phyloP scores from a whole-genome alignment of 768 basidiomycete genomes.

The Coprinopsis sp. region DNA sequence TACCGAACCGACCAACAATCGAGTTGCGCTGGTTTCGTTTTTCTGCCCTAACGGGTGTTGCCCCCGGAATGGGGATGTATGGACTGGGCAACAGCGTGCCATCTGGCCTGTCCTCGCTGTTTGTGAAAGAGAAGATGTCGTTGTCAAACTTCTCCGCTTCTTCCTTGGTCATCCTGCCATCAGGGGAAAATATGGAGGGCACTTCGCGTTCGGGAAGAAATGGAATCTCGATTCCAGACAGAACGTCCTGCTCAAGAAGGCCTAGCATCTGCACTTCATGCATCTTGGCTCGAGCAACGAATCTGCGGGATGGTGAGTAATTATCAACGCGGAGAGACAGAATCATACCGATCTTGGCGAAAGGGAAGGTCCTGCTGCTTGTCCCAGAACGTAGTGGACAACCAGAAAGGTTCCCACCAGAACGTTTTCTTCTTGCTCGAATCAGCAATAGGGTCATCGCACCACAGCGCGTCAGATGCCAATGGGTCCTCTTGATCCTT shows the following conservation, averaged over 20 bases:
- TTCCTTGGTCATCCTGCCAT: conserved; percentile 36
- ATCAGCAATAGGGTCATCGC: conserved; percentile 48
- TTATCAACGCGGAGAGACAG: neutral
- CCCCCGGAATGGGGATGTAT: conserved; percentile 34
- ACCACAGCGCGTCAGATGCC: conserved; percentile 69
- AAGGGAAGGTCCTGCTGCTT: conserved; percentile 83
- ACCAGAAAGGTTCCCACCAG: conserved; percentile 92
- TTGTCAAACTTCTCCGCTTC: conserved; percentile 75
- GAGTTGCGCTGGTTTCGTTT: conserved; percentile 53
- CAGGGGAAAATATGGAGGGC: conserved; percentile 27
- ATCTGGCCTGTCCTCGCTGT: too few species aligned
- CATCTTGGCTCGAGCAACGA: conserved; percentile 94
- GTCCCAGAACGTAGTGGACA: conserved; percentile 81
- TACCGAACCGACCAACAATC: conserved; percentile 43
- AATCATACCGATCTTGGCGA: conserved; percentile 62
- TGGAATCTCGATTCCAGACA: conserved; percentile 85
- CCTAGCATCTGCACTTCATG: conserved; percentile 96
- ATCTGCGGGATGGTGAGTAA: conserved; percentile 42
- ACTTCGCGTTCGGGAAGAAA: conserved; percentile 50
- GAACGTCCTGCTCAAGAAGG: conserved; percentile 84
- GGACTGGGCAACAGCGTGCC: too few species aligned
- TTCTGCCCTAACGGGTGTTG: conserved; percentile 35
- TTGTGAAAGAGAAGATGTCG: conserved; percentile 68
- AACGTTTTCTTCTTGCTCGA: conserved; percentile 50
- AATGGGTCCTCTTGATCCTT: conserved; percentile 51